These are phyloP conservation scores for Verticillium longisporum DNA, from an alignment of 2,329 filamentous ascomycete species.

Conservation along the genomic window DNA sequence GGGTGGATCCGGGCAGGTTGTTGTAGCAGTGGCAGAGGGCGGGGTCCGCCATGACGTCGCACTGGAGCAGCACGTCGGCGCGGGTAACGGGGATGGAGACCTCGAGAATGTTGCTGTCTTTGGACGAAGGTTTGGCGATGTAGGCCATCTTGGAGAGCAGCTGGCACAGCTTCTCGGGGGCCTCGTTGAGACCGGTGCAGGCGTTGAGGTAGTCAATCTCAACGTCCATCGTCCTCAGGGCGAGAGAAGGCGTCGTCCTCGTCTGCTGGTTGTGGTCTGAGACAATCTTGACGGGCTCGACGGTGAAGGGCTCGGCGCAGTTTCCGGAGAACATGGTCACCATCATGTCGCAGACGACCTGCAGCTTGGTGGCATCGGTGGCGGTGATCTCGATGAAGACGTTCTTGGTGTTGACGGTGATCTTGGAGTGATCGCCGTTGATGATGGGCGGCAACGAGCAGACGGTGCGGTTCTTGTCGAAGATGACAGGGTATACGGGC, in stretches of 20 bases:
- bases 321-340: conserved; percentile 97
- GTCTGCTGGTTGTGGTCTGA: conserved; percentile 86
- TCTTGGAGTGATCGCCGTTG: conserved; percentile 96
- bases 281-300: conserved; percentile 88
- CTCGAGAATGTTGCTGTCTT: conserved; percentile 65
- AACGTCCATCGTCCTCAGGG: conserved; percentile 69
- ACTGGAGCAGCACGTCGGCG: conserved; percentile 91
- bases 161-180: conserved; percentile 67
- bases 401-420: conserved; percentile 83
- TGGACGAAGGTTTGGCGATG: conserved; percentile 66
- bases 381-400: conserved; percentile 97
- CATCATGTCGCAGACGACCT: conserved; percentile 92
- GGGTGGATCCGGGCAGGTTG: conserved; percentile 80
- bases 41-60: conserved; percentile 97
- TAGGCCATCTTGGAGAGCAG: conserved; percentile 87
- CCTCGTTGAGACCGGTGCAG: conserved; percentile 76
- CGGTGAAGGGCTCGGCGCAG: conserved; percentile 79
- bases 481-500: conserved; percentile 92
- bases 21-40: conserved; percentile 98
- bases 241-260: conserved; percentile 72
- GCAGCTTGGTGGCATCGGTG: conserved; percentile 90
- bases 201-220: conserved; percentile 92
- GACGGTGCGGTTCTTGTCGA: conserved; percentile 78
- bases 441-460: conserved; percentile 97
- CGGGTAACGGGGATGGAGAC: conserved; percentile 82